Base-by-base conservation (phyloP, 768 basidiomycete genomes). In the Suillus tomentosus region DNA sequence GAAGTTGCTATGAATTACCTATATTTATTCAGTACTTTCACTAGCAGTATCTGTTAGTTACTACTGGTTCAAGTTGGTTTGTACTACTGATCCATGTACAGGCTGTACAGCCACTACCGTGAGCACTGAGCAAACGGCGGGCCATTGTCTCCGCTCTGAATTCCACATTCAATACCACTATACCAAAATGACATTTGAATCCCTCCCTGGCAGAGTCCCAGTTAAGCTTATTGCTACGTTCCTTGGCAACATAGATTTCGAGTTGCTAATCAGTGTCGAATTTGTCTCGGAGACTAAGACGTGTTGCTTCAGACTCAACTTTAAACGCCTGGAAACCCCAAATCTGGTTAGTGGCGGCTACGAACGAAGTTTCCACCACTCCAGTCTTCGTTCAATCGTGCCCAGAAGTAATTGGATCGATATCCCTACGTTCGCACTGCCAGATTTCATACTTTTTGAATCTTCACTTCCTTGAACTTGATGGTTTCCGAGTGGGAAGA, bases 391-490 rank as follows among this genome's bases (percentile, higher is more conserved):
- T 39, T 77, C 77, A 40, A 85, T 77, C 42, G 87, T 93, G 1
- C 91, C 92, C 5, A 81, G 88, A 54, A 86, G 89, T 61, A 94
- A 93, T 70, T 94, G 90, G 88, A 81, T 94, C 58, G 89, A 91
- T 62, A 87, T 93, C 40, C 72, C 92, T 58, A 82, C 83, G n/a
- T 74, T 86, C 17, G 92, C 88, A 14, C 76, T 77, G 36, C 80
- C 91, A 0, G 71, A 79, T 5, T 91, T 87, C 73, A 79, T 94
- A 45, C 77, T 93, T 9, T 89, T 85, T 69, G 84, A 90, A 51
- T 79, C 85, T 31, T 87, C 89, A 9, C 74, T 91, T 39, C 92
- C 92, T 6, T 31, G 8, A 88, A 89, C 70, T 76, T 93, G 66
- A 84, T 76, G 66, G 79, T 85, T 14, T 68, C 73, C 1, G 87